Evolutionary conservation across 805 yeast species (phyloP).

Genomic region (Sugiyamaella marilandica): DNA sequence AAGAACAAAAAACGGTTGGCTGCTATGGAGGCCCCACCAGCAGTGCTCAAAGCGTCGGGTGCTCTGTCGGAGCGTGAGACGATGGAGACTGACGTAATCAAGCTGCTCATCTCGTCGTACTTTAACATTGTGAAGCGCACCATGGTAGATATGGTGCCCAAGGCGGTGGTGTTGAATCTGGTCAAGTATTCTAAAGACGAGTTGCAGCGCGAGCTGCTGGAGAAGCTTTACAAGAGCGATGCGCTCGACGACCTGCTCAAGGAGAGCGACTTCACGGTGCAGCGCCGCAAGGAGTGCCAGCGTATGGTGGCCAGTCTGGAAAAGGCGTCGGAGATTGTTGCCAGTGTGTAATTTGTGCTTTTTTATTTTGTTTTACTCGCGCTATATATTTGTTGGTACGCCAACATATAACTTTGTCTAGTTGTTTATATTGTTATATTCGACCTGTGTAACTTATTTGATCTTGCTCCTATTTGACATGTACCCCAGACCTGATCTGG

Average conservation of each 20-base stretch:
- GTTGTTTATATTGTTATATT: too few relatives aligned
- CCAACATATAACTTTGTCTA: too few relatives aligned
- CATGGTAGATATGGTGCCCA: slow-evolving; percentile 89
- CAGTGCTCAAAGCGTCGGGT: slow-evolving; percentile 89
- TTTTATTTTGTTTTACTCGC: neutral
- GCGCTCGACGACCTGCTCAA: slow-evolving; percentile 67
- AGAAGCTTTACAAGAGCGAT: slow-evolving; percentile 76
- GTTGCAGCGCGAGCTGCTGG: slow-evolving; percentile 84
- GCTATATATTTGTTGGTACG: neutral
- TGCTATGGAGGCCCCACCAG: slow-evolving; percentile 96
- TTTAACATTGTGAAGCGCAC: slow-evolving; percentile 91
- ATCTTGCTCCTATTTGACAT: too few relatives aligned
- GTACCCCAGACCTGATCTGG: too few relatives aligned
- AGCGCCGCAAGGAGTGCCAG: slow-evolving; percentile 89
- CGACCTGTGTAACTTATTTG: too few relatives aligned
- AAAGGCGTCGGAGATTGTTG: slow-evolving; percentile 87
- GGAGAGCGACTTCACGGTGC: slow-evolving; percentile 88
- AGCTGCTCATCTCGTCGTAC: slow-evolving; percentile 83
- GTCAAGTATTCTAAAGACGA: slow-evolving; percentile 79
- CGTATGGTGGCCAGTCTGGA: slow-evolving; percentile 91
- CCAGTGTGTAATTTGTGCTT: slow-evolving; percentile 46
- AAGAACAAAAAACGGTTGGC: slow-evolving; percentile 92
- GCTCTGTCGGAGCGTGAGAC: slow-evolving; percentile 91
- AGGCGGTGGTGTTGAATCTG: slow-evolving; percentile 89
- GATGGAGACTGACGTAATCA: slow-evolving; percentile 95